Base-by-base conservation (phyloP, 148 eudicot species). In the Cornus kousa region DNA sequence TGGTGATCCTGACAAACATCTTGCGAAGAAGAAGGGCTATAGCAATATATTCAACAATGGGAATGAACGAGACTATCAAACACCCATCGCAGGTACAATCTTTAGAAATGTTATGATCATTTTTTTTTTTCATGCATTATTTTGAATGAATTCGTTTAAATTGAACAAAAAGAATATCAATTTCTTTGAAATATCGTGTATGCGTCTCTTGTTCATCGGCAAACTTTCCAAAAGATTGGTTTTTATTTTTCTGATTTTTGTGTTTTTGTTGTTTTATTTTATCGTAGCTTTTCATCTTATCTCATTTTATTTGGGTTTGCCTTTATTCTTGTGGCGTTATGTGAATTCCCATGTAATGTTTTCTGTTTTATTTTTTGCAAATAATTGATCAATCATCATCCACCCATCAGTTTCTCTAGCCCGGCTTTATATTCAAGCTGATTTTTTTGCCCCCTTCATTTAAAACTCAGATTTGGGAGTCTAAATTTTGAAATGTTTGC, bases 51-150 rank as follows among this genome's bases (percentile, higher is more conserved):
- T 66, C 20, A 74, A 39, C 43, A 4, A 39, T 39, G 43, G 43
- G 48, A 43, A 68, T 43, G 72, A 57, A 72, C 46, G 35, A 57
- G 77, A 40, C 24, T 80, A 82, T 82, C 74, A 28, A 72, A n/a
- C 69, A 32, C 22, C 77, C 62, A 77, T 37, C 43, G 6, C 80
- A 67, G 84, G 80, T 82, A 53, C 66, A n/a, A 55, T 43, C 22
- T 67, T 33, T 24, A 46, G 11, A 14, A 12, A 16, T 67, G 70
- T 8, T 67, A n/a, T n/a, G 66, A n/a, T 55, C 17, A 59, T 16
- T 75, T 64, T 12, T 40, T 5, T 31, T 75, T 37, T 13, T 64
- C 39, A n/a, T 64, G 33, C 46, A 60, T 67, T 35, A 16, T 37
- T 48, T 48, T 48, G 53, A 43, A 74, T 74, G 68, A 57, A 31